Base-by-base conservation (phyloP, 2,329 filamentous ascomycete species). In the Dissoconium aciculare region DNA sequence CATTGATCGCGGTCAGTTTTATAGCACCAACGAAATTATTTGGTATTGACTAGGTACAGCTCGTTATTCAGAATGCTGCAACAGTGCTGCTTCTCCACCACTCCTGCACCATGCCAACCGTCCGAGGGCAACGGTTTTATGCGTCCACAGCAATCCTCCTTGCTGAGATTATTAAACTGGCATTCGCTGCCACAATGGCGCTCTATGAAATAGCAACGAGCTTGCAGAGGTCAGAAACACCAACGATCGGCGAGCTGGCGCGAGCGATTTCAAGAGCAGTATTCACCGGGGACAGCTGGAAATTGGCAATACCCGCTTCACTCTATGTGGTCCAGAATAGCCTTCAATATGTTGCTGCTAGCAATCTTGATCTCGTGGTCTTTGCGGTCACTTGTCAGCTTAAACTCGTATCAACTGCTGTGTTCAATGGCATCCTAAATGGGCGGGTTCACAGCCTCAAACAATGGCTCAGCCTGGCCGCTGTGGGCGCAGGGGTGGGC, bases 311-410 rank as follows among this genome's bases (percentile, higher is more conserved):
- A 25, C 89, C 87, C 0, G 89, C 87, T 3, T 67, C 74, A 4
- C 64, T 95, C 2, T 95, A 93, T 52, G 93, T 87, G 0, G 54
- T 94, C 15, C 83, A 94, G 48, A 95, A 94, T 50, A 79, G 80
- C n/a, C 60, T 95, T 32, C 83, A 94, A 54, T 98, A 94, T 50
- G 70, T 91, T 31, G 87, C 83, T 2, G 73, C 94, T 8, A 83
- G 81, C 38, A 94, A 95, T 44, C 57, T 95, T 45, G 83, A 92
- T 47, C 80, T 87, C 0, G 83, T 89, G 4, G 84, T 87, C 32
- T 95, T 94, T 51, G 85, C 94, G 55, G 76, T 93, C 36, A 72
- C 89, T 15, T 92, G 89, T 53, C 87, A 98, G 57, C 64, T 95
- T 35, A 94, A 94, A 69, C 89, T 95, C 40, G 69, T 94, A 39